These are phyloP conservation scores for Suillus fuscotomentosus DNA, from an alignment of 768 basidiomycete genomes.

Conservation along the genomic window DNA sequence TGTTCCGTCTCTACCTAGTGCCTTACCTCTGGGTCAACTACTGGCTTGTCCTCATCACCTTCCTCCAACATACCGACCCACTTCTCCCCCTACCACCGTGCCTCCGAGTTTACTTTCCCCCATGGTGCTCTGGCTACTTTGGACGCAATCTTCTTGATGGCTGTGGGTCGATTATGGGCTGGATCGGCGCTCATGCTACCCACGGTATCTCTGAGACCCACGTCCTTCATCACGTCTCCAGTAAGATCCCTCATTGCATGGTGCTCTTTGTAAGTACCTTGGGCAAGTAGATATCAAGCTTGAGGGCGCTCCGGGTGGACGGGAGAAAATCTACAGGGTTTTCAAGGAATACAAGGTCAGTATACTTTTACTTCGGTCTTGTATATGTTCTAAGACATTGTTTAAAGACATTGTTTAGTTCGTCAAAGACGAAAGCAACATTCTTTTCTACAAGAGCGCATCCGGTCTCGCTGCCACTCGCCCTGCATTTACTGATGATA, in stretches of 20 bases:
- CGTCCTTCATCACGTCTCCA: conserved; percentile 86
- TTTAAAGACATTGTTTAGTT: conserved; percentile 50
- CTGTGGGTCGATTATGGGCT: conserved; percentile 75
- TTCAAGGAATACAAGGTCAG: conserved; percentile 73
- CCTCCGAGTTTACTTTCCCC: conserved; percentile 85
- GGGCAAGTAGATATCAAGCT: conserved; percentile 58
- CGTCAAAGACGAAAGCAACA: conserved; percentile 90
- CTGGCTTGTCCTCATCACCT: conserved; percentile 96
- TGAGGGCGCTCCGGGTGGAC: conserved; percentile 70
- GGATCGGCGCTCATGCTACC: conserved; percentile 82
- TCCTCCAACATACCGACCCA: conserved; percentile 98
- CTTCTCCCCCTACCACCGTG: conserved; percentile 93
- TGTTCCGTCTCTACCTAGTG: conserved; percentile 78
- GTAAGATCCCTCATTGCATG: conserved; percentile 94
- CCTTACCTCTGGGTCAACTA: conserved; percentile 95
- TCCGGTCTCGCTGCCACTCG: conserved; percentile 70
- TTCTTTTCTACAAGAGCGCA: conserved; percentile 90
- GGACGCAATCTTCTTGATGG: conserved; percentile 79
- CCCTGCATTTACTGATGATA: conserved; percentile 61
- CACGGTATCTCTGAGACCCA: conserved; percentile 96
- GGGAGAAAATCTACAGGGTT: conserved; percentile 78
- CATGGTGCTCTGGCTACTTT: conserved; percentile 92
- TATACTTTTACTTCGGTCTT: neutral
- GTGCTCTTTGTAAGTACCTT: conserved; percentile 75
- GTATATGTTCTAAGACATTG: neutral